Percentiles rank a stretch among this genome's conserved stretches.
phyloP scores from a whole-genome alignment of 192 early-diverging fungal genomes.

The Backusella morwellensis region DNA sequence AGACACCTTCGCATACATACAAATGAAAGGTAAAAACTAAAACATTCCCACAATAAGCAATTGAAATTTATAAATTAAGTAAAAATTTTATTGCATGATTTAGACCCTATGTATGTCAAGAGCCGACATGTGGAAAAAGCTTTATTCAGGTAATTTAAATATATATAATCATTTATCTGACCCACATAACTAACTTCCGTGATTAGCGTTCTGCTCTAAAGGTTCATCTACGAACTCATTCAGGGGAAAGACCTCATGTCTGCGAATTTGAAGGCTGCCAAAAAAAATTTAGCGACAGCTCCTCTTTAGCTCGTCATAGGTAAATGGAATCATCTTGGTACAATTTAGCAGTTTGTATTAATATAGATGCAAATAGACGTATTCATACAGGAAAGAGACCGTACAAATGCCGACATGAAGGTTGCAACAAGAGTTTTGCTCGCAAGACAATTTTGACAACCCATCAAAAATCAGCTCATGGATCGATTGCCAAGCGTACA shows the following conservation, averaged over 20 bases:
- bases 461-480: conserved; percentile 33
- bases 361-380: conserved; percentile 34
- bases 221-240: conserved; percentile 74
- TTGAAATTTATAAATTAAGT: not conserved
- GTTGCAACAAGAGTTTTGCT: conserved; percentile 45
- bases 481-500: not conserved
- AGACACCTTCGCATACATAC: conserved; percentile 78
- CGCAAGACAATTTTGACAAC: conserved; percentile 50
- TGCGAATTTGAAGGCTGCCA: conserved; percentile 67
- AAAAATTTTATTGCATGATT: not conserved
- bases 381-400: conserved; percentile 73
- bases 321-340: conserved; percentile 32
- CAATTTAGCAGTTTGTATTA: not conserved
- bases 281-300: conserved; percentile 75
- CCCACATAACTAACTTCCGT: not conserved
- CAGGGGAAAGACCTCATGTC: conserved; percentile 70
- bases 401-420: conserved; percentile 50
- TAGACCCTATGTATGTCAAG: conserved; percentile 64
- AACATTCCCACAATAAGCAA: not conserved
- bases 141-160: conserved; percentile 57
- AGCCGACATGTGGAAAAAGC: conserved; percentile 65
- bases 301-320: conserved; percentile 70
- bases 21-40: conserved; percentile 55
- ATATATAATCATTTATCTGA: not conserved
- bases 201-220: conserved; percentile 71